Evolutionary conservation across 495 filamentous ascomycete species (phyloP).

Genomic region (Gamarada debralockiae): DNA sequence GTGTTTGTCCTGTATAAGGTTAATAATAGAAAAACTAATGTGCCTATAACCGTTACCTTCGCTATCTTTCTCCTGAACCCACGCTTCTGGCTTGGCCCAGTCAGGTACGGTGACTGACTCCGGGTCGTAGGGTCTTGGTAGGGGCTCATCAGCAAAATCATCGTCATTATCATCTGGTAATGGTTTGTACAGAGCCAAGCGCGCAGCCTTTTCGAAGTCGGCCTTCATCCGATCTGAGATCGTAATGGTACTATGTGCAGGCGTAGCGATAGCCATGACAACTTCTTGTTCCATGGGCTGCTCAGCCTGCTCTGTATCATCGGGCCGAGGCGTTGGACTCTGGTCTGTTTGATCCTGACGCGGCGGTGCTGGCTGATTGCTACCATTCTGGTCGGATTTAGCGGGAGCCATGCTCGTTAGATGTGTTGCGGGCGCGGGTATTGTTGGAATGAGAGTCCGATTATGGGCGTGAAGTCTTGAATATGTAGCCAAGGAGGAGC

Average conservation of each 20-base stretch:
- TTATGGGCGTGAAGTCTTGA: not conserved
- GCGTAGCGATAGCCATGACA: not conserved
- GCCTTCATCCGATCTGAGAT: constrained; percentile 1
- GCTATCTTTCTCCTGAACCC: constrained; percentile 6
- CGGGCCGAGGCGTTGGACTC: not conserved
- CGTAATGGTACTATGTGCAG: not conserved
- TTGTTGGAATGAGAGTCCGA: constrained; percentile 1
- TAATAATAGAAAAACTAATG: constrained; percentile 1
- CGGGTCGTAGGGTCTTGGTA: constrained; percentile 6
- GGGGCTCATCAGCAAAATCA: constrained; percentile 5
- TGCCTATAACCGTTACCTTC: constrained; percentile 5
- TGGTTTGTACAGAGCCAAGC: constrained; percentile 3
- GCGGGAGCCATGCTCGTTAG: constrained; percentile 2
- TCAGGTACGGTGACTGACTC: not conserved
- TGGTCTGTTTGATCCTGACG: constrained; percentile 3
- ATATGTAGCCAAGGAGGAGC: not conserved
- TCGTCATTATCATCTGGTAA: constrained; percentile 4
- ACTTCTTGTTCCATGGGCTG: constrained; percentile 1
- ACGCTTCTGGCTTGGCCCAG: constrained; percentile 7
- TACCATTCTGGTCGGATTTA: constrained; percentile 1
- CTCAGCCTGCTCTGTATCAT: not conserved
- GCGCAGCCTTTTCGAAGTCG: not conserved
- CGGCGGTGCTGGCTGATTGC: not conserved
- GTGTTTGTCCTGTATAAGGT: constrained; percentile 4
- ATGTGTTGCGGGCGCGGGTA: not conserved